Evolutionary conservation across 495 filamentous ascomycete genomes (phyloP).

Genomic region (Podospora anserina): DNA sequence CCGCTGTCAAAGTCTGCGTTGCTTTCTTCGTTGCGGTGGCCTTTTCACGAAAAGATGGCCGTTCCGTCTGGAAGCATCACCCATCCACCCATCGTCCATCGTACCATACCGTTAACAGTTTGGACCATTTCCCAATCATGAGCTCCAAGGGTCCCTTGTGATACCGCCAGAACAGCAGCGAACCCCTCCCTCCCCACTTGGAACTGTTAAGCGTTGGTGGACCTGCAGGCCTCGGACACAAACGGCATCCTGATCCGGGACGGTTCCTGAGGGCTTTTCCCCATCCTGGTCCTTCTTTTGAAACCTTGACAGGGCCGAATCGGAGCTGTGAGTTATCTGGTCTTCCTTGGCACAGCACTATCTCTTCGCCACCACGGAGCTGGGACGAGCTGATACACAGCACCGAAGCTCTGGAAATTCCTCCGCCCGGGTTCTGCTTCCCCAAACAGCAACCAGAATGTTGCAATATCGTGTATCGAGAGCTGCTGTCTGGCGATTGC

Average conservation of each 20-base stretch:
- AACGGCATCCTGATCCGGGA: conserved; percentile 19
- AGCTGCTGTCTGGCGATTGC: neutral
- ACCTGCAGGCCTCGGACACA: conserved; percentile 17
- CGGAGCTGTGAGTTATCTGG: conserved; percentile 5
- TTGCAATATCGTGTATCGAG: neutral
- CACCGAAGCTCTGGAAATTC: neutral
- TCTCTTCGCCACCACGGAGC: conserved; percentile 14
- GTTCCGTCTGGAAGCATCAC: neutral
- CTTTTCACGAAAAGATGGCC: neutral
- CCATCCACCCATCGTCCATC: neutral
- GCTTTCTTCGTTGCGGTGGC: neutral
- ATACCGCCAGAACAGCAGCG: conserved; percentile 7
- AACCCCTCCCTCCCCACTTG: conserved; percentile 12
- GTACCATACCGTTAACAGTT: conserved; percentile 2
- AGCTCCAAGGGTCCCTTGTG: conserved; percentile 3
- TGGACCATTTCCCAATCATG: conserved; percentile 2
- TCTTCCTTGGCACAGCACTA: conserved; percentile 11
- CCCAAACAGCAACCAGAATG: neutral
- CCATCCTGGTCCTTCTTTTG: conserved; percentile 3
- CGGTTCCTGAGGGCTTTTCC: conserved; percentile 12
- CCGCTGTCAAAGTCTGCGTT: neutral
- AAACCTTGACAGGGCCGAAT: conserved; percentile 19
- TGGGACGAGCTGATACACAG: conserved; percentile 5
- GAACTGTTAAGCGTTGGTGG: conserved; percentile 15
- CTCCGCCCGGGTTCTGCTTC: neutral